Evolutionary conservation across 2,329 filamentous ascomycete genomes (phyloP), one percentile per base, ranked within the genome.

Genomic region (Fusarium sp.): DNA sequence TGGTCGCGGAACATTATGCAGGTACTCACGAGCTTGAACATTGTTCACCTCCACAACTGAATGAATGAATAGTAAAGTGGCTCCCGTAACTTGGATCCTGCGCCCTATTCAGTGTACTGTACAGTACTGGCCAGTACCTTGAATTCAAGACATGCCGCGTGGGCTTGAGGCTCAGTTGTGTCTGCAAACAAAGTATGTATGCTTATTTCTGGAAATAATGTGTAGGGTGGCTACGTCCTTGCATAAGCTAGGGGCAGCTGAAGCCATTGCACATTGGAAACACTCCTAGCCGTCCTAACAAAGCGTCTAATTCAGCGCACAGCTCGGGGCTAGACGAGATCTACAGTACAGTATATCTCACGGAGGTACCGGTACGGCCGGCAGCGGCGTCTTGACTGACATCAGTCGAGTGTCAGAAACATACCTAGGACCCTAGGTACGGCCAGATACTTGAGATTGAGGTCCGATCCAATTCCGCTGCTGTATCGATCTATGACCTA

Each of bases 401-500:
- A 61, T 70, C 59, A 68, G 51, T 49, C 63, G 22, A 57, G 42
- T 65, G 51, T 65, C 51, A 52, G 54, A 57, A 39, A 49, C 24
- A 34, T 21, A 19, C 54, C n/a, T n/a, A 24, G 24, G 5, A 24
- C 24, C 24, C 24, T 24, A 39, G 28, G 28, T 7, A 21, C 39
- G 39, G 9, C 19, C 17, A 53, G 36, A 59, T 59, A 59, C 38
- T 50, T 58, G 14, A 19, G 28, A 43, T 33, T 36, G 38, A 38
- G 51, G 52, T 46, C 54, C 39, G 60, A 31, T 42, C 26, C 45
- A 39, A 22, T 44, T 51, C 36, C 36, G 22, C 38, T 33, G 31
- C 52, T 45, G 34, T 44, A 61, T 46, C 55, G 58, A 71, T 69
- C 67, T 45, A 71, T 71, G 69, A 51, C 67, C 58, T 56, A 57